These are phyloP conservation scores for Arabis hirsuta DNA, from an alignment of 345 rosid species.

Conservation along the genomic window DNA sequence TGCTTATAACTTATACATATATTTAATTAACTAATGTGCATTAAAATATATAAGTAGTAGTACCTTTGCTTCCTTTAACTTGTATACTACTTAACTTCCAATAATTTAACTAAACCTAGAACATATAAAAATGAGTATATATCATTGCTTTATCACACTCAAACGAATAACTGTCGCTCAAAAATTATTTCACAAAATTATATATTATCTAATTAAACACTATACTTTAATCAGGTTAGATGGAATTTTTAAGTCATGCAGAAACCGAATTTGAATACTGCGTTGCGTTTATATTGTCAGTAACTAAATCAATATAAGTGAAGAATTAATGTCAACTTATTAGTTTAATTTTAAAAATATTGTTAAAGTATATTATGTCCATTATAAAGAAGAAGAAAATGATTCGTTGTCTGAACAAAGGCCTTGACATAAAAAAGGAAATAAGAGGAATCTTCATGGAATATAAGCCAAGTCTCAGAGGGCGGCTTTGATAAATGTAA, in stretches of 20 bases:
- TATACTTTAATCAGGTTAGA: constrained; percentile 5
- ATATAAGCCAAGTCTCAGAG: constrained; percentile 26
- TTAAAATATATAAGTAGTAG: constrained; percentile 21
- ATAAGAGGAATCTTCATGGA: constrained; percentile 33
- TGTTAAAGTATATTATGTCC: neutral
- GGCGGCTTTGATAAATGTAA: constrained; percentile 33
- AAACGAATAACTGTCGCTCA: constrained; percentile 19
- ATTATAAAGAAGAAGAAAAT: neutral
- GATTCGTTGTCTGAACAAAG: constrained; percentile 20
- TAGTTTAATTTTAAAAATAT: neutral
- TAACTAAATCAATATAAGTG: neutral
- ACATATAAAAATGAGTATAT: constrained; percentile 28
- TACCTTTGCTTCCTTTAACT: constrained; percentile 28
- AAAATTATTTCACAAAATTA: neutral
- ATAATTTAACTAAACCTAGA: constrained; percentile 16
- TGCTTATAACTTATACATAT: constrained; percentile 19
- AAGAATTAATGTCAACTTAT: constrained; percentile 23
- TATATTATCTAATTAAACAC: neutral
- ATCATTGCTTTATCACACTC: constrained; percentile 14
- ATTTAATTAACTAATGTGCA: constrained; percentile 37
- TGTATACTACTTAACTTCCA: constrained; percentile 27
- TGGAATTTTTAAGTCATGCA: constrained; percentile 3
- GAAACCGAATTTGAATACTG: neutral
- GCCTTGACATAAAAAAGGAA: neutral
- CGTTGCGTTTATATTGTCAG: neutral